A percentile compares a stretch with the other conserved stretches of the same genome.
phyloP scores from a whole-genome alignment of 1,139 yeast species.

The Kluyveromyces sp. region DNA sequence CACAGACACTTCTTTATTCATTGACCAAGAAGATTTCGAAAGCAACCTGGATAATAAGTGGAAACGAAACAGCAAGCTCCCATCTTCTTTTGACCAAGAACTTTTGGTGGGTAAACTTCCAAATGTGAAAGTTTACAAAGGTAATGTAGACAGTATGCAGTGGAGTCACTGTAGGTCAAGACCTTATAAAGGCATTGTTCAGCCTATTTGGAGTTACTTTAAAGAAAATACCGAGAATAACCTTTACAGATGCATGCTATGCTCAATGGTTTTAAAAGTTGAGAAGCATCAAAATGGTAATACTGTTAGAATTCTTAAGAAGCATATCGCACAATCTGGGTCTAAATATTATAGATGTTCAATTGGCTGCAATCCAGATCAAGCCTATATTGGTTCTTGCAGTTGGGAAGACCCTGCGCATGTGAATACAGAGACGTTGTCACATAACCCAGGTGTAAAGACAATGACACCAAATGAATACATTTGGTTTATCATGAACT shows the following conservation, averaged over 20 bases:
- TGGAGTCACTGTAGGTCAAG: constrained; percentile 1
- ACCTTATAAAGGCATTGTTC: constrained; percentile 3
- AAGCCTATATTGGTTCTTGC: neutral
- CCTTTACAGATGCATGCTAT: constrained; percentile 4
- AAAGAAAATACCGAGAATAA: constrained; percentile 1
- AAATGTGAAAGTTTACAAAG: constrained; percentile 4
- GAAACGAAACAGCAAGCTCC: neutral
- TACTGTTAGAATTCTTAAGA: constrained; percentile 3
- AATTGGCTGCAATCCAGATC: constrained; percentile 2
- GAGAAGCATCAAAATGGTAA: constrained; percentile 5
- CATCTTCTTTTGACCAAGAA: neutral
- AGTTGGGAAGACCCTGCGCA: constrained; percentile 1
- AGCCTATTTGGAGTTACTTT: constrained; percentile 4
- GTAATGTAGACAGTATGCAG: constrained; percentile 2
- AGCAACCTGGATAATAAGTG: neutral
- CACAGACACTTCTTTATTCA: neutral
- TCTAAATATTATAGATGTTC: constrained; percentile 4
- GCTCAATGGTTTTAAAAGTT: constrained; percentile 4
- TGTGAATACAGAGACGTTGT: neutral
- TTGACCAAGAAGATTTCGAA: neutral
- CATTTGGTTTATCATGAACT: constrained; percentile 5
- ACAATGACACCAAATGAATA: constrained; percentile 3
- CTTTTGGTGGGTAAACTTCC: constrained; percentile 1
- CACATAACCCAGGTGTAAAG: neutral
- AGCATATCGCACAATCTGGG: constrained; percentile 3